phyloP scores from a whole-genome alignment of 768 basidiomycete genomes.

The Trametes elegans region DNA sequence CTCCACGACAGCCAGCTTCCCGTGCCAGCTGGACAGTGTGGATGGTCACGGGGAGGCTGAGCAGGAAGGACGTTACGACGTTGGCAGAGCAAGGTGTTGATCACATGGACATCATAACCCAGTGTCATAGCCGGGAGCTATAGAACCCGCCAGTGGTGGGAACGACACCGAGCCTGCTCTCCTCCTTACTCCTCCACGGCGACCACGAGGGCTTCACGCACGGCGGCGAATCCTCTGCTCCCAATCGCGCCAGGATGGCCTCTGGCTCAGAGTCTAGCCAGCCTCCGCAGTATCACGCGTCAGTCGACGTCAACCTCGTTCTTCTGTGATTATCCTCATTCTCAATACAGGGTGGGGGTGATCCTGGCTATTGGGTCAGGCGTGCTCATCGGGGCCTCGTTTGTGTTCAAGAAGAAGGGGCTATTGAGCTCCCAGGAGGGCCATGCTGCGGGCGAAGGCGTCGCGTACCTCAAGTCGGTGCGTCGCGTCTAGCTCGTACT shows the following conservation, averaged over 20 bases:
- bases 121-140: slow-evolving; percentile 4
- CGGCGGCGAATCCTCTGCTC: too few species aligned
- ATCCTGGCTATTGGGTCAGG: slow-evolving; percentile 40
- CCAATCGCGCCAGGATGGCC: background rate
- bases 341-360: slow-evolving; percentile 28
- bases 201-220: background rate
- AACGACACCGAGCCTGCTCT: background rate
- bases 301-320: background rate
- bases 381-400: slow-evolving; percentile 46
- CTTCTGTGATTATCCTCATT: background rate
- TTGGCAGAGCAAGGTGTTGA: background rate
- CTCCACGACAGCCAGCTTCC: background rate
- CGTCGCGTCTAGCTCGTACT: slow-evolving; percentile 6
- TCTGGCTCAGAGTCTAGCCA: background rate
- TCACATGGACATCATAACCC: slow-evolving; percentile 12
- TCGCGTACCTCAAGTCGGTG: slow-evolving; percentile 32
- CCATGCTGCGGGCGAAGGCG: slow-evolving; percentile 33
- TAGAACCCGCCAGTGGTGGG: background rate
- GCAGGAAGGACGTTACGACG: too few species aligned
- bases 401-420: slow-evolving; percentile 61
- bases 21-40: background rate
- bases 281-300: slow-evolving; percentile 6
- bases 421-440: slow-evolving; percentile 32
- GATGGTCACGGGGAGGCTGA: too few species aligned
- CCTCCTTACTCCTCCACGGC: background rate